These are phyloP conservation scores for Solanum gracilifrons DNA, from an alignment of 257 asterid genomes.

Conservation along the genomic window DNA sequence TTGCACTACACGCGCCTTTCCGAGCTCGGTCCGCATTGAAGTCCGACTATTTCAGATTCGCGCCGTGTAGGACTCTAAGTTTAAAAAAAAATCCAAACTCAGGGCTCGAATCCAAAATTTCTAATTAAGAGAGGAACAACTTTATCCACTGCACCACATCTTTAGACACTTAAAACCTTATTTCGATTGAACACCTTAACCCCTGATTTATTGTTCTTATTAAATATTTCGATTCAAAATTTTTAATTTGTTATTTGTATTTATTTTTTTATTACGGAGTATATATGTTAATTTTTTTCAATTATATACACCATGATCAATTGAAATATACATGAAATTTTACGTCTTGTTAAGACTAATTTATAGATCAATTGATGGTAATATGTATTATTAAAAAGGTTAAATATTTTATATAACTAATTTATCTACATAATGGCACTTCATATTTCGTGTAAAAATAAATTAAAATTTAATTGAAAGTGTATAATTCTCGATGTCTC, in stretches of 20 bases:
- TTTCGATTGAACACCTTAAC: too few relatives aligned
- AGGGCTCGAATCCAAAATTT: neutral
- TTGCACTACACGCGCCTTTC: neutral
- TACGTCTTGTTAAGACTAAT: neutral
- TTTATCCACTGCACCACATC: neutral
- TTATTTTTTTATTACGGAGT: neutral
- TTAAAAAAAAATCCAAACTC: too few relatives aligned
- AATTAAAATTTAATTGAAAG: too few relatives aligned
- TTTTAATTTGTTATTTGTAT: too few relatives aligned
- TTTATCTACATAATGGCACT: neutral
- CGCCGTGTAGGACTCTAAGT: rapidly evolving
- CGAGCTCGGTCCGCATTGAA: neutral
- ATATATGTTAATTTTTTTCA: neutral
- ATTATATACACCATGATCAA: neutral
- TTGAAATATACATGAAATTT: neutral
- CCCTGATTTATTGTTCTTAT: neutral
- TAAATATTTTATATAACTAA: too few relatives aligned
- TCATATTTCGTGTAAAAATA: too few relatives aligned
- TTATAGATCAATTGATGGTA: neutral
- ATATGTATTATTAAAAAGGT: neutral
- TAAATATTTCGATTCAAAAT: too few relatives aligned
- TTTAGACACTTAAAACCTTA: too few relatives aligned
- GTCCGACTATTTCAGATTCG: neutral
- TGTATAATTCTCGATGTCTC: too few relatives aligned
- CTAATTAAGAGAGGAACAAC: neutral